A percentile compares a stretch with the other conserved stretches of the same genome.
These are phyloP conservation scores for Chaetoceros tenuissimus DNA, from an alignment of 108 stramenopile genomes.

Conservation along the genomic window DNA sequence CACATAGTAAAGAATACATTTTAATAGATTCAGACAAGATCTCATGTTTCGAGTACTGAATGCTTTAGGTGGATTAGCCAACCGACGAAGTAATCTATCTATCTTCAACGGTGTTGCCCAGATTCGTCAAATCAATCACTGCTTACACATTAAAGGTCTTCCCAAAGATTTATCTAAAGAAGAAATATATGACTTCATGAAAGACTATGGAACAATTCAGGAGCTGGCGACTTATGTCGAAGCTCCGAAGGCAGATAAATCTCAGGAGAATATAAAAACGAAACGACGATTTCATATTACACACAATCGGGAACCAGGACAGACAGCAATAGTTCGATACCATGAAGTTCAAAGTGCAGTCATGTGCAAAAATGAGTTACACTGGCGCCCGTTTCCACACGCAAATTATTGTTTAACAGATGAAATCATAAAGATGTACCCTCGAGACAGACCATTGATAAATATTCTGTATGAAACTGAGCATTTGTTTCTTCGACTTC, in stretches of 20 bases:
- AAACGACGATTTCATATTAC: background rate
- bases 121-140: background rate
- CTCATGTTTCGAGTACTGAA: no score
- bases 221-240: background rate
- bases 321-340: background rate
- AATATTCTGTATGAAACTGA: background rate
- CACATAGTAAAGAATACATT: no score
- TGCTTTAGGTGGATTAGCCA: no score
- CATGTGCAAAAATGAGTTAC: background rate
- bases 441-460: background rate
- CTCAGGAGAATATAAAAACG: background rate
- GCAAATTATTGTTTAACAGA: background rate
- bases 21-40: no score
- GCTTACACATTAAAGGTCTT: background rate
- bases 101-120: no score
- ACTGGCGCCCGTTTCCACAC: background rate
- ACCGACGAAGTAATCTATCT: no score
- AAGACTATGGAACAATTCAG: background rate
- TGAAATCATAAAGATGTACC: background rate
- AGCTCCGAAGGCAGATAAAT: background rate
- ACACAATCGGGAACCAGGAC: background rate
- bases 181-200: background rate
- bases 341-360: background rate
- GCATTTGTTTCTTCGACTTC: background rate
- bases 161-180: background rate